Conservation (phyloP, 768 basidiomycete species). For the Obba rivulosa region DNA sequence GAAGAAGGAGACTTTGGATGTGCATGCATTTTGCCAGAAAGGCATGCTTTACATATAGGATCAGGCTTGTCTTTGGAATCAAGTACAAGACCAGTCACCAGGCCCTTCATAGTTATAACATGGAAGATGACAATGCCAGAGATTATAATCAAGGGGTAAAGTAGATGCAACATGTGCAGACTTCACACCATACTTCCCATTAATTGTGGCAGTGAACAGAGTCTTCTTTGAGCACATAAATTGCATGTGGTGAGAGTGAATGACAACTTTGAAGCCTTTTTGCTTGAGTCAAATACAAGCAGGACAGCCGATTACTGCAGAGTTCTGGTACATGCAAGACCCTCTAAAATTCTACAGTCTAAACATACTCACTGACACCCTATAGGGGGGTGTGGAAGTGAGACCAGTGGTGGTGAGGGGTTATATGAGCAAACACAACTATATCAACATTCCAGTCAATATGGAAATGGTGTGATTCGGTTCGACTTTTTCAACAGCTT, state of each 20-base stretch:
- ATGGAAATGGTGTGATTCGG: background rate
- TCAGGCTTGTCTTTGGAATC: constrained; percentile 6
- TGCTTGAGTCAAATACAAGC: constrained; percentile 20
- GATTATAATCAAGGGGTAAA: constrained; percentile 1
- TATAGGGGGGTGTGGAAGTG: constrained; percentile 1
- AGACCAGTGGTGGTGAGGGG: constrained; percentile 7
- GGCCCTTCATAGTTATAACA: constrained; percentile 11
- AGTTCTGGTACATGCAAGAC: too few species aligned
- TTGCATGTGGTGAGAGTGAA: constrained; percentile 5
- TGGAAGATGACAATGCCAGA: constrained; percentile 22
- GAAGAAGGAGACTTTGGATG: constrained; percentile 14
- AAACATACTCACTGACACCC: background rate
- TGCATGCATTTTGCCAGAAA: constrained; percentile 18
- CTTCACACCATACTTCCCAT: constrained; percentile 5
- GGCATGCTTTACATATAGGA: constrained; percentile 18
- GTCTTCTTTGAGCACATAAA: background rate
- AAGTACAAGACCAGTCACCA: constrained; percentile 14
- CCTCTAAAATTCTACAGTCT: constrained; percentile 14
- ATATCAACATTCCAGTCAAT: constrained; percentile 7
- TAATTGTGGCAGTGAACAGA: too few species aligned
- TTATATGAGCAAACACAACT: constrained; percentile 11
- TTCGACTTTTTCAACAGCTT: too few species aligned
- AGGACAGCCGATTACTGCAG: constrained; percentile 5
- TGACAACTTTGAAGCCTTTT: constrained; percentile 11
- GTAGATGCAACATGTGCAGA: background rate